These are phyloP conservation scores for Penicillium brevicompactum DNA, from an alignment of 2,329 filamentous ascomycete species.

Conservation along the genomic window DNA sequence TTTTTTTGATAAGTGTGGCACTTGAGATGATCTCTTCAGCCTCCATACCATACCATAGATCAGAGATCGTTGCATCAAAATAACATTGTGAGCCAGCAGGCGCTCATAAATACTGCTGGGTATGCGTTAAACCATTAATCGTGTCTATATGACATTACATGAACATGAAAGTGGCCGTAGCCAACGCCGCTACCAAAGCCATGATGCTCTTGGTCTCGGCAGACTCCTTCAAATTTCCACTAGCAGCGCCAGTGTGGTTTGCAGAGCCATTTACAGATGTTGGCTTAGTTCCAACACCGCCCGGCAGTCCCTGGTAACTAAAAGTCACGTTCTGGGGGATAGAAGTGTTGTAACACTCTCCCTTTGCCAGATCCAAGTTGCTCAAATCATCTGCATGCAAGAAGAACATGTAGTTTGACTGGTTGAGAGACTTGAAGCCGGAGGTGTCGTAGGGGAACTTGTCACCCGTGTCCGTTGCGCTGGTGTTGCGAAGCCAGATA, in stretches of 20 bases:
- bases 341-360: constrained; percentile 66
- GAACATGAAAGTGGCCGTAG: constrained; percentile 14
- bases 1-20: no score
- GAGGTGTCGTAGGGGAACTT: constrained; percentile 75
- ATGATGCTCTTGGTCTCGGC: constrained; percentile 2
- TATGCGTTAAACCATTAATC: background rate
- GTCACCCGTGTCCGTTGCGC: constrained; percentile 66
- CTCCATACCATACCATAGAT: no score
- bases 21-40: no score
- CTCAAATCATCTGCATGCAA: constrained; percentile 68
- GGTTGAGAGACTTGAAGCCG: constrained; percentile 68
- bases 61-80: background rate
- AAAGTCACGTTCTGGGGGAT: constrained; percentile 74
- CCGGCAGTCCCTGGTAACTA: constrained; percentile 57
- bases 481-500: constrained; percentile 75
- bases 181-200: constrained; percentile 8
- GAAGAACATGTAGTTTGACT: constrained; percentile 79
- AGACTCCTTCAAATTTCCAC: constrained; percentile 2
- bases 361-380: constrained; percentile 66
- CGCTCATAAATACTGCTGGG: background rate
- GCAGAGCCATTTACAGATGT: constrained; percentile 16
- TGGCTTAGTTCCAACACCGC: constrained; percentile 8
- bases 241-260: constrained; percentile 20
- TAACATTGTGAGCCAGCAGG: background rate
- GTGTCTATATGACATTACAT: constrained; percentile 6